Conservation (phyloP, 2,329 filamentous ascomycete species). For the Sclerotinia sclerotiorum region DNA sequence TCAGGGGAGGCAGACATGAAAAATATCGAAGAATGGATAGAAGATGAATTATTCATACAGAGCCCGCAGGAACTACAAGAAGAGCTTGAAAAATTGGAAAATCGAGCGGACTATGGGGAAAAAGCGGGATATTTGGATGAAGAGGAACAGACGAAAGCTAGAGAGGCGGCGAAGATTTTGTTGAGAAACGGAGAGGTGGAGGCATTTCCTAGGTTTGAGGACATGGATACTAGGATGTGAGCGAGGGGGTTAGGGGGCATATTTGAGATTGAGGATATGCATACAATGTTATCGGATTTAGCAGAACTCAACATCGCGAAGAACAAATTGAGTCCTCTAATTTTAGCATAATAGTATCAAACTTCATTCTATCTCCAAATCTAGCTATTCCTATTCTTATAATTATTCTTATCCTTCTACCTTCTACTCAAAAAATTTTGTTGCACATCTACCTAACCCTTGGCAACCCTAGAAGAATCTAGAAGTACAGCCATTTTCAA, state of each 20-base stretch:
- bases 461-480: background rate
- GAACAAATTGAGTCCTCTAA: too few species aligned
- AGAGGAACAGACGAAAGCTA: background rate
- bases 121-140: constrained; percentile 9
- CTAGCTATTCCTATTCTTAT: background rate
- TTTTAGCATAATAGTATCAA: too few species aligned
- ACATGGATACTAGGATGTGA: constrained; percentile 8
- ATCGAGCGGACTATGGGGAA: constrained; percentile 8
- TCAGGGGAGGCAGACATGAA: background rate
- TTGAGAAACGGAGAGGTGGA: constrained; percentile 13
- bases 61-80: background rate
- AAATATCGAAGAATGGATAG: constrained; percentile 11
- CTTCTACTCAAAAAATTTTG: background rate
- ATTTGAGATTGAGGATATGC: background rate
- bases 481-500: background rate
- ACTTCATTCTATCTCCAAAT: background rate
- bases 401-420: too few species aligned
- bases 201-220: constrained; percentile 19
- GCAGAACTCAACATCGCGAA: background rate
- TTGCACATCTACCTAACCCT: constrained; percentile 5
- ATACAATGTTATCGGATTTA: too few species aligned
- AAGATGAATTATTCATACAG: constrained; percentile 16
- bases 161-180: background rate
- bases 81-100: constrained; percentile 9
- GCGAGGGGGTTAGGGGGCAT: too few species aligned